Conservation (phyloP, 2,329 filamentous ascomycete genomes). For the Penicillium sp. region DNA sequence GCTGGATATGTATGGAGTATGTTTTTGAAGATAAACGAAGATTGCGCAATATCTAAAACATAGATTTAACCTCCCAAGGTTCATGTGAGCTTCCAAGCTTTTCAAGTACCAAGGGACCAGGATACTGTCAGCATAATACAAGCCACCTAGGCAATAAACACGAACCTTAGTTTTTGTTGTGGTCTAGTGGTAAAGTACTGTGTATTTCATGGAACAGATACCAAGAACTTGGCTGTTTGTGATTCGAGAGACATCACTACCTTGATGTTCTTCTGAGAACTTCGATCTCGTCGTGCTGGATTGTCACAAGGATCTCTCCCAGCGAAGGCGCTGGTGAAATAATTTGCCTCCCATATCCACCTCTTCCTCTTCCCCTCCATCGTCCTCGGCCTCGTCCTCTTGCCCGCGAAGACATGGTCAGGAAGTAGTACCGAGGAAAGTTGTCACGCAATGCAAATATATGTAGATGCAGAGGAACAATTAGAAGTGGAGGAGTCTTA, state of each 20-base stretch:
- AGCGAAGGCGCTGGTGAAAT: constrained; percentile 11
- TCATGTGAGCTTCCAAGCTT: not conserved
- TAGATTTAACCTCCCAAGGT: not conserved
- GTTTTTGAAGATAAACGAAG: not conserved
- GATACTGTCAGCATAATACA: no score
- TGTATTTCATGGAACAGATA: no score
- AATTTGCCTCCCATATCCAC: not conserved
- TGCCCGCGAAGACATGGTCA: not conserved
- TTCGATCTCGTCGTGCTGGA: constrained; percentile 11
- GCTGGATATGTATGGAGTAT: not conserved
- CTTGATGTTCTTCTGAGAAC: not conserved
- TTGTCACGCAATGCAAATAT: not conserved
- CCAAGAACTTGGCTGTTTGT: constrained; percentile 29
- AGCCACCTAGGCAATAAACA: no score
- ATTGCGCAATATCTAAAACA: not conserved
- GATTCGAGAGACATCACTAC: constrained; percentile 30
- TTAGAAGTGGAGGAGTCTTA: no score
- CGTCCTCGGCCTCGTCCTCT: not conserved
- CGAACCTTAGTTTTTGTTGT: no score
- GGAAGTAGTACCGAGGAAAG: not conserved
- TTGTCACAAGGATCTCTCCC: constrained; percentile 17
- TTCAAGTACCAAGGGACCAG: not conserved
- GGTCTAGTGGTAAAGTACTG: no score
- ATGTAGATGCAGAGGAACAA: not conserved
- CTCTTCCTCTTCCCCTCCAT: constrained; percentile 1